Conservation (phyloP, 2,329 filamentous ascomycete genomes). For the Ceratocystis harringtonii region DNA sequence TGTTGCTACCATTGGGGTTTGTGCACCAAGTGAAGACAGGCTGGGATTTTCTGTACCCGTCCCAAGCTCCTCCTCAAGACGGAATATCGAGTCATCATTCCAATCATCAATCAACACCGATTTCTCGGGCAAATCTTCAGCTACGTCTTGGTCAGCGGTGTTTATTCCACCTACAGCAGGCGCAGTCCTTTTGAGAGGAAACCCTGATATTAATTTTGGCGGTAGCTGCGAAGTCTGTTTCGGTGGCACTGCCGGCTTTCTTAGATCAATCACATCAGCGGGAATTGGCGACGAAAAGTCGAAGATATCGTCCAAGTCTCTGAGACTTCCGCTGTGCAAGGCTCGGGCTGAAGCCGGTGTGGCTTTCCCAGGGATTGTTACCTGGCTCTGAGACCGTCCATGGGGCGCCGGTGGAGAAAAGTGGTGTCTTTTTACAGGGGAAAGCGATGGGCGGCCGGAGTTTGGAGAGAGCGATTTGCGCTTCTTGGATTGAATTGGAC, state of each 20-base stretch:
- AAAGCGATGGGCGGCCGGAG: not conserved
- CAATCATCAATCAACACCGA: constrained; percentile 1
- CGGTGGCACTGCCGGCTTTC: not conserved
- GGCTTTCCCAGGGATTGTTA: not conserved
- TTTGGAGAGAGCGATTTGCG: not conserved
- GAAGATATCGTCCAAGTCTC: not conserved
- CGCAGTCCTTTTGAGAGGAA: not conserved
- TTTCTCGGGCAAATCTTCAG: not conserved
- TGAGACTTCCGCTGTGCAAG: not conserved
- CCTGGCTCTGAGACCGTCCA: not conserved
- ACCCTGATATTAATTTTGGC: not conserved
- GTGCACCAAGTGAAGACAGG: not conserved
- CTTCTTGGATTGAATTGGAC: constrained; percentile 1
- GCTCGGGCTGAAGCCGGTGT: not conserved
- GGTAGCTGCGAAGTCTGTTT: not conserved
- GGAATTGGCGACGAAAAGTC: not conserved
- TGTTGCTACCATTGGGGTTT: not conserved
- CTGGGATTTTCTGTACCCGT: not conserved
- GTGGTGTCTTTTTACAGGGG: not conserved
- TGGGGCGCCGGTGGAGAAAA: not conserved
- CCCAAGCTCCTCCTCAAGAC: not conserved
- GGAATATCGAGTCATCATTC: constrained; percentile 7
- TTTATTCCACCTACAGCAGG: not conserved
- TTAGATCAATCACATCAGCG: not conserved
- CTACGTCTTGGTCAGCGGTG: not conserved